These are phyloP conservation scores for Coniochaeta ligniaria DNA, from an alignment of 2,329 filamentous ascomycete genomes.

Conservation along the genomic window DNA sequence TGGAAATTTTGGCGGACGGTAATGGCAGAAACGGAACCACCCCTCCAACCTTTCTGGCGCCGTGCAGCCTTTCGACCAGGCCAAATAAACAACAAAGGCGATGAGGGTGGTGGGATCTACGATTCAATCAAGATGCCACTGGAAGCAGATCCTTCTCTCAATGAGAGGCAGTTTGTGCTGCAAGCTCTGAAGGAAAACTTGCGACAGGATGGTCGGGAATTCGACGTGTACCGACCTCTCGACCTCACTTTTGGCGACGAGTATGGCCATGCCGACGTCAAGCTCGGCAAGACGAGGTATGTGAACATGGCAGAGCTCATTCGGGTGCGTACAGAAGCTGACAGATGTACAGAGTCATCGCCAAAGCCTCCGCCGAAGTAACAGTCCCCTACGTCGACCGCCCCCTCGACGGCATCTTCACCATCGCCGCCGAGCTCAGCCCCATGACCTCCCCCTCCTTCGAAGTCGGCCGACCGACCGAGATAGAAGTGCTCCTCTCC, in stretches of 20 bases:
- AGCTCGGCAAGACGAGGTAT: slow-evolving; percentile 84
- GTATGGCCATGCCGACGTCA: slow-evolving; percentile 82
- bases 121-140: slow-evolving; percentile 63
- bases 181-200: slow-evolving; percentile 75
- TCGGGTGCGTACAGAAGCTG: not conserved
- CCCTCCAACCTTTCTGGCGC: slow-evolving; percentile 5
- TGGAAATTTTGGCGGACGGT: slow-evolving; percentile 15
- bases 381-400: slow-evolving; percentile 79
- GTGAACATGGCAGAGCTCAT: slow-evolving; percentile 7
- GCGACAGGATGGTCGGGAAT: slow-evolving; percentile 74
- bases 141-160: slow-evolving; percentile 82
- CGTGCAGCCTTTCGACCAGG: not conserved
- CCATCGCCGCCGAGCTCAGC: slow-evolving; percentile 82
- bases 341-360: slow-evolving; percentile 56
- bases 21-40: slow-evolving; percentile 15
- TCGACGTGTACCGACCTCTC: slow-evolving; percentile 73
- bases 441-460: slow-evolving; percentile 89
- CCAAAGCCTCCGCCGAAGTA: slow-evolving; percentile 82
- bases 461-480: slow-evolving; percentile 75
- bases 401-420: slow-evolving; percentile 93
- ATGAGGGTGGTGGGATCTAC: slow-evolving; percentile 2
- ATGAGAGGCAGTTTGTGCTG: slow-evolving; percentile 80
- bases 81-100: slow-evolving; percentile 1
- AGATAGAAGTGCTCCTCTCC: slow-evolving; percentile 78
- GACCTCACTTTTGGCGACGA: slow-evolving; percentile 81